Evolutionary conservation across 805 yeast genomes (phyloP).

Genomic region (Candida koratica): DNA sequence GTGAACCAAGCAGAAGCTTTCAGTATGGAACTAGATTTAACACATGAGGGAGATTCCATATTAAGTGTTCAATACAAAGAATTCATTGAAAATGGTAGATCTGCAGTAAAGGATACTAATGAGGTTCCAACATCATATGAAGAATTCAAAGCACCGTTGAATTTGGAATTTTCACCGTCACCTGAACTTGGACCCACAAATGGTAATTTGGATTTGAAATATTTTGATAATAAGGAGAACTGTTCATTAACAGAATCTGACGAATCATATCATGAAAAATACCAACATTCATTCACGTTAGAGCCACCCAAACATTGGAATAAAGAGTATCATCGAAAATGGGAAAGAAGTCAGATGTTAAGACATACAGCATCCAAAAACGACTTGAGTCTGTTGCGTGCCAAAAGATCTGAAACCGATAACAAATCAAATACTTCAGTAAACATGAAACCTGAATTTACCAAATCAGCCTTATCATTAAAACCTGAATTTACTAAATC

Average conservation of each 20-base stretch:
- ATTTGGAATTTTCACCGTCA: background rate
- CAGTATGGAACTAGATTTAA: background rate
- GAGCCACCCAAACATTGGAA: slow-evolving; percentile 15
- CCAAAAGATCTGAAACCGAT: slow-evolving; percentile 8
- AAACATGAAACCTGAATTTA: background rate
- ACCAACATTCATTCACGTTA: slow-evolving; percentile 14
- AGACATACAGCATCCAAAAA: slow-evolving; percentile 15
- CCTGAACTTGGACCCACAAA: slow-evolving; percentile 1
- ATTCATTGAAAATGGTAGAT: background rate
- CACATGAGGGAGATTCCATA: background rate
- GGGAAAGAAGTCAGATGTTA: slow-evolving; percentile 21
- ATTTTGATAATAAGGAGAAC: slow-evolving; percentile 4
- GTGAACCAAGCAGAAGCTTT: background rate
- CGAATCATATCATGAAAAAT: slow-evolving; percentile 4
- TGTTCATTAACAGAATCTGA: background rate
- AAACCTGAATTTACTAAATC: slow-evolving; percentile 1
- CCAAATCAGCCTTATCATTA: background rate
- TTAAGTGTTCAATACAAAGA: background rate
- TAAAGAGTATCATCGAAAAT: slow-evolving; percentile 14
- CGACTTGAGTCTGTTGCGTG: slow-evolving; percentile 7
- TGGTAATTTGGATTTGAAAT: slow-evolving; percentile 3
- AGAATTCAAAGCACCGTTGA: background rate
- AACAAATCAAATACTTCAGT: background rate
- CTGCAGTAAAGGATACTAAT: too few species aligned
- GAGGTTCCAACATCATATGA: background rate